Conservation (phyloP, 2,329 filamentous ascomycete species). For the Claviceps fusiformis region DNA sequence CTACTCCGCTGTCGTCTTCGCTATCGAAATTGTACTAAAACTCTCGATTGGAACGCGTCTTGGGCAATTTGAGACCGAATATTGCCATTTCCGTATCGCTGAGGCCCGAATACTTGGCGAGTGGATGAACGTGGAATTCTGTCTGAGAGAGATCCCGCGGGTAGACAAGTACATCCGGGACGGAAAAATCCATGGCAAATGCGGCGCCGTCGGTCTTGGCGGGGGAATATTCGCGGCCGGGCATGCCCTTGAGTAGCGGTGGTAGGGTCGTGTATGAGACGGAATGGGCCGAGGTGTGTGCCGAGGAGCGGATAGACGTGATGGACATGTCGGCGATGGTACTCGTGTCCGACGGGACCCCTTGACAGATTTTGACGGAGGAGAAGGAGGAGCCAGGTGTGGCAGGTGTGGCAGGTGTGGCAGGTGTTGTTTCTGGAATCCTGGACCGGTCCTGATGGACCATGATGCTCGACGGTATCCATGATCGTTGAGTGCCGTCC, state of each 20-base stretch:
- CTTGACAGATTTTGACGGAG: neutral
- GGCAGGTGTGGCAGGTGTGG: neutral
- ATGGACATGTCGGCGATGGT: slow-evolving; percentile 2
- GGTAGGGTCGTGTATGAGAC: slow-evolving; percentile 10
- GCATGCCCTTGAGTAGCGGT: slow-evolving; percentile 31
- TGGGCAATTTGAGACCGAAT: slow-evolving; percentile 22
- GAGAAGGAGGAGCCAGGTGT: neutral
- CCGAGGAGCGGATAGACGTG: slow-evolving; percentile 2
- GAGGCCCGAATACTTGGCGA: slow-evolving; percentile 15
- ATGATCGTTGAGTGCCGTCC: neutral
- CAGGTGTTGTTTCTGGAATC: slow-evolving; percentile 2
- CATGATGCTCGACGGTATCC: slow-evolving; percentile 6
- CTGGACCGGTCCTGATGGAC: slow-evolving; percentile 5
- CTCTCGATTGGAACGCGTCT: slow-evolving; percentile 18
- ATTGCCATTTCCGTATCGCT: slow-evolving; percentile 14
- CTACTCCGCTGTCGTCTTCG: slow-evolving; percentile 16
- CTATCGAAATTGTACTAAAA: slow-evolving; percentile 26
- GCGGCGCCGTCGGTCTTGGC: slow-evolving; percentile 24
- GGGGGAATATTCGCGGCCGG: slow-evolving; percentile 24
- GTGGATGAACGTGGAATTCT: slow-evolving; percentile 23
- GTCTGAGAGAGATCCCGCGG: slow-evolving; percentile 21
- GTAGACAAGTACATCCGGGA: slow-evolving; percentile 18
- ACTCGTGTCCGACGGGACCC: slow-evolving; percentile 1
- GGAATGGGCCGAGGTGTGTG: neutral
- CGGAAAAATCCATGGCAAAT: slow-evolving; percentile 19